phyloP scores from a whole-genome alignment of 2,329 filamentous ascomycete species.

The Fusarium heterosporum region DNA sequence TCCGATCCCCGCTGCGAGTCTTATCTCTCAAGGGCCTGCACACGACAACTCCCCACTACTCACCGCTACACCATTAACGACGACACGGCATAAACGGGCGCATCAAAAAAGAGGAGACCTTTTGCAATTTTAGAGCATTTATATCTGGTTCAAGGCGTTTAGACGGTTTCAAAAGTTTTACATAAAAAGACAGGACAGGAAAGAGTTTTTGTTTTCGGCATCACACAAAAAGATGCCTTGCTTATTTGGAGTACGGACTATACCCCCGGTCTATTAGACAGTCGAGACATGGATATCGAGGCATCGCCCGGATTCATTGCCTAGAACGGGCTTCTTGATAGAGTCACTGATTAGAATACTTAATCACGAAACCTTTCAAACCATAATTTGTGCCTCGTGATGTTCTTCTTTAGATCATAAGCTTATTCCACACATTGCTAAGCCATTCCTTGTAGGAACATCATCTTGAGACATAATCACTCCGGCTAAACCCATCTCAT shows the following conservation, averaged over 20 bases:
- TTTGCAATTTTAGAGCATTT: conserved; percentile 42
- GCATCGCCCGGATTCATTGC: conserved; percentile 37
- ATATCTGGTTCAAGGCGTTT: conserved; percentile 38
- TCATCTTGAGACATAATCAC: background rate
- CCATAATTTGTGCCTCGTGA: background rate
- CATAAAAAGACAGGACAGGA: conserved; percentile 23
- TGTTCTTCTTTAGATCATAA: no score
- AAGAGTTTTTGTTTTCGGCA: conserved; percentile 13
- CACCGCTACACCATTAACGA: conserved; percentile 39
- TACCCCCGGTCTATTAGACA: conserved; percentile 50
- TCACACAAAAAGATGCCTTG: conserved; percentile 9
- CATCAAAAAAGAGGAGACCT: conserved; percentile 32
- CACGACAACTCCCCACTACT: conserved; percentile 42
- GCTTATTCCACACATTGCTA: no score
- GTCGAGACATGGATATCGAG: conserved; percentile 40
- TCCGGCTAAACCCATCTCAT: conserved; percentile 18
- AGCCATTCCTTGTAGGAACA: background rate
- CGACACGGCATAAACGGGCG: conserved; percentile 44
- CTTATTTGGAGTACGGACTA: conserved; percentile 47
- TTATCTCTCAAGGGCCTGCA: conserved; percentile 23
- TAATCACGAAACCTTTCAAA: conserved; percentile 35
- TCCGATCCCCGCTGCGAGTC: conserved; percentile 13
- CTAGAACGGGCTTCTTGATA: conserved; percentile 49
- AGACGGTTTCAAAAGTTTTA: conserved; percentile 37
- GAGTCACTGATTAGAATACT: conserved; percentile 43